Evolutionary conservation across 2,329 filamentous ascomycete species (phyloP).

Genomic region (Biscogniauxia sp.): DNA sequence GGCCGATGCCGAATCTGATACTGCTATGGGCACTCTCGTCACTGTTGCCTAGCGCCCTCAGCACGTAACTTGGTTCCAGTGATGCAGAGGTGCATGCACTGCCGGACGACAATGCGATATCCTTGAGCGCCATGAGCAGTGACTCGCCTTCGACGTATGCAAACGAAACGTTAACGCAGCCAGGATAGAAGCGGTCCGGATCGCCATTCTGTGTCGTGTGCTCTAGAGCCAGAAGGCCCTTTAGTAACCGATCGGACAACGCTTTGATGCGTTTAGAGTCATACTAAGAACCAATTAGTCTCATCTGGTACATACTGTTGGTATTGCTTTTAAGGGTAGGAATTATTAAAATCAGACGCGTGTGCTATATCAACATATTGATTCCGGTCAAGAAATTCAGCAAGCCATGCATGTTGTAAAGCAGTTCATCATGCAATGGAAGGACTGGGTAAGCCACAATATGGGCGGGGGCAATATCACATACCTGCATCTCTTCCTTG

Average conservation of each 20-base stretch:
- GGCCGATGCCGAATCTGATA: conserved; percentile 95
- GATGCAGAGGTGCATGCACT: conserved; percentile 97
- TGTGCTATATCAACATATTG: conserved; percentile 63
- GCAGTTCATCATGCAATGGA: conserved; percentile 70
- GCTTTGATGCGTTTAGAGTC: conserved; percentile 80
- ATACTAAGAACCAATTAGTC: conserved; percentile 58
- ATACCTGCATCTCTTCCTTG: conserved; percentile 84
- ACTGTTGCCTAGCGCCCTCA: conserved; percentile 90
- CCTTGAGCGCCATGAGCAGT: conserved; percentile 95
- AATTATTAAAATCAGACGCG: conserved; percentile 54
- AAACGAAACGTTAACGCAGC: conserved; percentile 97
- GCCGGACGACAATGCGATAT: conserved; percentile 94
- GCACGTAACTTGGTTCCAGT: conserved; percentile 92
- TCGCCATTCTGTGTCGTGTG: conserved; percentile 92
- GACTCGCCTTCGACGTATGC: conserved; percentile 98
- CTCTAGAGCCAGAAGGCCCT: conserved; percentile 82
- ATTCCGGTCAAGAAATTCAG: conserved; percentile 69
- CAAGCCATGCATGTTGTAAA: conserved; percentile 85
- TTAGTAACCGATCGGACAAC: conserved; percentile 79
- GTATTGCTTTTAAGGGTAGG: conserved; percentile 5
- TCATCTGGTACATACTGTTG: neutral
- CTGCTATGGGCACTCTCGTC: conserved; percentile 97
- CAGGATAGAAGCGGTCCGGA: conserved; percentile 79
- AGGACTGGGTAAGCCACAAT: conserved; percentile 17
- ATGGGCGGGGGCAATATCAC: conserved; percentile 37